phyloP scores from a whole-genome alignment of 441 rosid genomes.

The Corymbia citriodora region DNA sequence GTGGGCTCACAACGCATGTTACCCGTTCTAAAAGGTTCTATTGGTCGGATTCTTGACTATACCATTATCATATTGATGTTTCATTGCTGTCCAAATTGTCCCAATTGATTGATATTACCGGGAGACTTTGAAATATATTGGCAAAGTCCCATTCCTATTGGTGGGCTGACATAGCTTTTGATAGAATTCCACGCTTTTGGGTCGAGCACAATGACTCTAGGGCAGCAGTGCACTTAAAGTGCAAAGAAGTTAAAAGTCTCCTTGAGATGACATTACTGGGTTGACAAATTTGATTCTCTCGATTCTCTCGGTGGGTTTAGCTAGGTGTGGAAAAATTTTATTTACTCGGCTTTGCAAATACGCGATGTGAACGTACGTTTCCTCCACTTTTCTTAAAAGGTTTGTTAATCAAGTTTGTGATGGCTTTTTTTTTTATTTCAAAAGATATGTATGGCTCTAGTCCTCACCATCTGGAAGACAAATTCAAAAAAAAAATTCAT shows the following conservation, averaged over 20 bases:
- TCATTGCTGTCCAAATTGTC: neutral
- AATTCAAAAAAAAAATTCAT: neutral
- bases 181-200: accelerated
- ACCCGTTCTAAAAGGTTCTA: neutral
- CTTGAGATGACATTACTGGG: neutral
- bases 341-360: accelerated
- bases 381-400: no score
- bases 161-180: neutral
- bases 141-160: neutral
- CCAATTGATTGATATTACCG: neutral
- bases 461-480: accelerated
- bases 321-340: neutral
- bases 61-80: neutral
- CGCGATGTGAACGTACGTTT: neutral
- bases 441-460: neutral
- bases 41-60: neutral
- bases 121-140: neutral
- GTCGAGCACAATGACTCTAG: neutral
- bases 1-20: neutral
- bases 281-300: no score
- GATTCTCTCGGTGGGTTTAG: neutral
- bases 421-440: neutral
- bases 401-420: neutral
- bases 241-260: no score
- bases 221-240: neutral